Evolutionary conservation across 305 asterid species (phyloP).

Genomic region (Solanum aculeatissimum): DNA sequence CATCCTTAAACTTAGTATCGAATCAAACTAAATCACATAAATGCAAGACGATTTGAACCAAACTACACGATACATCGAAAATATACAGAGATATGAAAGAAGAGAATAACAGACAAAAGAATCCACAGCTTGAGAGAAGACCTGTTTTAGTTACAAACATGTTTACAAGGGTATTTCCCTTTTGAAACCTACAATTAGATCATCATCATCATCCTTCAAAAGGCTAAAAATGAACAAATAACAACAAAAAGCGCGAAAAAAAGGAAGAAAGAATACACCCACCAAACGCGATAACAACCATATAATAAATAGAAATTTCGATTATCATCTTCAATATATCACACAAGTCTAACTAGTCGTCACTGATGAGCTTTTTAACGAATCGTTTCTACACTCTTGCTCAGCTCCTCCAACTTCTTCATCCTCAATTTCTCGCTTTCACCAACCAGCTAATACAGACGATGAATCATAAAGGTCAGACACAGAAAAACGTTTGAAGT

Average conservation of each 20-base stretch:
- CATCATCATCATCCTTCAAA: not conserved
- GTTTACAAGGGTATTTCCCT: conserved; percentile 1
- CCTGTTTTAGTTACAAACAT: conserved; percentile 1
- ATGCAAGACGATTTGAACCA: not conserved
- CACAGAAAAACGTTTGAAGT: not conserved
- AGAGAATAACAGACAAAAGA: not conserved
- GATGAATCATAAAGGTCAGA: not conserved
- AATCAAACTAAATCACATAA: not conserved
- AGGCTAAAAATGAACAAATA: not conserved
- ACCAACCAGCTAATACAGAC: conserved; percentile 8
- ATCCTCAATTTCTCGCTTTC: conserved; percentile 22
- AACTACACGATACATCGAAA: not conserved
- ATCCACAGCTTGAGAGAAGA: not conserved
- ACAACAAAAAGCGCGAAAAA: not conserved
- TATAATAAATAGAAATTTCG: not conserved
- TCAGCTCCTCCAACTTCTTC: conserved; percentile 25
- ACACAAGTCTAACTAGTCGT: conserved; percentile 1
- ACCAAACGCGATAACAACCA: not conserved
- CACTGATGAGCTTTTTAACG: not conserved
- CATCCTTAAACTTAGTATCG: not conserved
- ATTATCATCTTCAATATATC: not conserved
- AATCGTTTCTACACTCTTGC: conserved; percentile 18
- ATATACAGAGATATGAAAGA: not conserved
- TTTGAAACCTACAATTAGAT: conserved; percentile 4
- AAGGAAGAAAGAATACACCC: not conserved